These are phyloP conservation scores for Ploettnerulaceae sp. DNA, from an alignment of 2,329 filamentous ascomycete species.

Conservation along the genomic window DNA sequence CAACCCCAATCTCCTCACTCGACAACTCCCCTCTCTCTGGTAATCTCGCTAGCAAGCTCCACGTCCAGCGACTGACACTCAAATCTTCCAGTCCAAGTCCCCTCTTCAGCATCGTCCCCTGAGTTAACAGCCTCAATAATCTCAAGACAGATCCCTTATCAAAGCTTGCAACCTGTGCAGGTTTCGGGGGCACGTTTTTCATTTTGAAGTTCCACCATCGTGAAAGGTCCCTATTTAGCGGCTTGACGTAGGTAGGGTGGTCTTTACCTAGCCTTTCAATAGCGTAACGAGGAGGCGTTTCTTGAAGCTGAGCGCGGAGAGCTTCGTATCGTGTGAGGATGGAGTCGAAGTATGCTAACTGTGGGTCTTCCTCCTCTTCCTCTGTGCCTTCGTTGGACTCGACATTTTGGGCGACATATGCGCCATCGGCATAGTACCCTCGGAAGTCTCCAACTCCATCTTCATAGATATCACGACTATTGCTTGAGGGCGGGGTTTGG, in stretches of 20 bases:
- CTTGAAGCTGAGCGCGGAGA: conserved; percentile 59
- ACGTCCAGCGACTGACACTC: conserved; percentile 76
- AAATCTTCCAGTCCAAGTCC: conserved; percentile 55
- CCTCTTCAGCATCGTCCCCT: conserved; percentile 53
- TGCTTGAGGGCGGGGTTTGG: conserved; percentile 36
- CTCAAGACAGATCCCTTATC: conserved; percentile 61
- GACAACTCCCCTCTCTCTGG: conserved; percentile 70
- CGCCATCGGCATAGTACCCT: conserved; percentile 72
- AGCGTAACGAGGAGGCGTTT: conserved; percentile 47
- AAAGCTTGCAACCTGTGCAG: conserved; percentile 58
- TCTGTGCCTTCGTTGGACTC: conserved; percentile 26
- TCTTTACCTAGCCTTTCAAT: conserved; percentile 48
- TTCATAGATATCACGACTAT: conserved; percentile 44
- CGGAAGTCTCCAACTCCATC: conserved; percentile 48
- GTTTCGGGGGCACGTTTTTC: conserved; percentile 49
- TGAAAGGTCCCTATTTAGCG: conserved; percentile 39
- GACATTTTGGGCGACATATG: conserved; percentile 56
- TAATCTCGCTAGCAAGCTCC: conserved; percentile 73
- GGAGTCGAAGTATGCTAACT: conserved; percentile 59
- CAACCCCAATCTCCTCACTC: conserved; percentile 67
- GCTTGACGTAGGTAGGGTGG: conserved; percentile 45
- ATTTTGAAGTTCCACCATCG: conserved; percentile 49
- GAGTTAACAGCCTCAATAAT: conserved; percentile 61
- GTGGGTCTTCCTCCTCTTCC: conserved; percentile 43
- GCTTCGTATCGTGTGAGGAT: conserved; percentile 59